Conservation (phyloP, 371 early-diverging fungal species). For the Batkoa obscura region DNA sequence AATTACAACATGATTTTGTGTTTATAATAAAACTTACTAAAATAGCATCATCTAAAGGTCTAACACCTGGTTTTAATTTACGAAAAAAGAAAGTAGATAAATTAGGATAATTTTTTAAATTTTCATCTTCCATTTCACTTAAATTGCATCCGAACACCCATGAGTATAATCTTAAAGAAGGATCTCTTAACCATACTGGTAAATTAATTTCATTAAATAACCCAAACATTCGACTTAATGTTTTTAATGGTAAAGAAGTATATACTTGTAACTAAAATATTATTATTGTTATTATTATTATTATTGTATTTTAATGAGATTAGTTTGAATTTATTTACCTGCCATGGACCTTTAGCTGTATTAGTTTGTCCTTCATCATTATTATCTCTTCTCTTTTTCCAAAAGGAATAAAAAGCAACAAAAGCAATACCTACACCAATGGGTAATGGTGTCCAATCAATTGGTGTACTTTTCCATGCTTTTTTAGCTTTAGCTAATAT, state of each 20-base stretch:
- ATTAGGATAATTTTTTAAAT: slow-evolving; percentile 59
- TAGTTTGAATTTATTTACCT: slow-evolving; percentile 21
- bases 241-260: slow-evolving; percentile 66
- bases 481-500: no score
- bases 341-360: slow-evolving; percentile 61
- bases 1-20: no score
- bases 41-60: slow-evolving; percentile 46
- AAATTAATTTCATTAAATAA: slow-evolving; percentile 55
- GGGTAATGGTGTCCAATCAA: slow-evolving; percentile 58
- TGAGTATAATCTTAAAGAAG: slow-evolving; percentile 57
- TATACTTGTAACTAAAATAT: slow-evolving; percentile 50
- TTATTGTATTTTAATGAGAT: neutral
- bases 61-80: slow-evolving; percentile 47
- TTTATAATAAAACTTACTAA: slow-evolving; percentile 29
- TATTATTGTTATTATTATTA: neutral
- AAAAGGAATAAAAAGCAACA: slow-evolving; percentile 41
- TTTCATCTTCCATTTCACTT: slow-evolving; percentile 74
- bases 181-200: slow-evolving; percentile 51
- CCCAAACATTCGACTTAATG: slow-evolving; percentile 81
- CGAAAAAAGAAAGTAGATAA: slow-evolving; percentile 82
- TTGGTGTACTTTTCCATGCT: no score
- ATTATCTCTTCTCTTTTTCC: slow-evolving; percentile 20
- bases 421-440: slow-evolving; percentile 55
- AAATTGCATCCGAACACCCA: slow-evolving; percentile 78
- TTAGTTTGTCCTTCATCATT: slow-evolving; percentile 11